Percentiles rank a stretch among this genome's conserved stretches.
Conservation (phyloP, 345 rosid genomes). For the Citrus maxima region DNA sequence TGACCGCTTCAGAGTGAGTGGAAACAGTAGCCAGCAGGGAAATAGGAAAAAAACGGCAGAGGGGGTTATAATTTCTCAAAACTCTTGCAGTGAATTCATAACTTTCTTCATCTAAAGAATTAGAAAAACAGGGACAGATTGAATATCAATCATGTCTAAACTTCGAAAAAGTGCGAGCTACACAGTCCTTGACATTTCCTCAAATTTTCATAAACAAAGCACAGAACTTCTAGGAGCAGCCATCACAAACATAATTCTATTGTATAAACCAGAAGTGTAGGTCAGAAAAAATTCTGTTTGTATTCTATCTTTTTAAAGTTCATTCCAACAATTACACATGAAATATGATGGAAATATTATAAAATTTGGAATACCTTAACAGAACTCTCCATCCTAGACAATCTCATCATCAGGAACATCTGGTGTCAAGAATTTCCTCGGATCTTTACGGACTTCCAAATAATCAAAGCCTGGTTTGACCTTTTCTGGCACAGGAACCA, state of each 20-base stretch:
- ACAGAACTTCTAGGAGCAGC: not conserved
- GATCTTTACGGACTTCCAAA: constrained; percentile 64
- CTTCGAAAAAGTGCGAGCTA: not conserved
- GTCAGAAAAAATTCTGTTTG: not conserved
- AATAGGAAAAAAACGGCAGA: not conserved
- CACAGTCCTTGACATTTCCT: not conserved
- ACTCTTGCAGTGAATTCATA: not conserved
- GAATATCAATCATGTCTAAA: not conserved
- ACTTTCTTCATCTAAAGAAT: not conserved
- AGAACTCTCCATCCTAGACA: constrained; percentile 30
- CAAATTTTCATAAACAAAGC: not conserved
- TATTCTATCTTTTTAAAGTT: not conserved
- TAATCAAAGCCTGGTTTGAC: constrained; percentile 59
- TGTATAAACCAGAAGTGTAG: not conserved
- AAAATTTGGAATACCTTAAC: constrained; percentile 31
- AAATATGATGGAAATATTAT: not conserved
- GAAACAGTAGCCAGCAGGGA: not conserved
- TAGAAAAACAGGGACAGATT: not conserved
- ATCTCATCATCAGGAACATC: constrained; percentile 94
- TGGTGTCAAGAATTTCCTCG: constrained; percentile 77
- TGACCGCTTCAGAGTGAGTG: not conserved
- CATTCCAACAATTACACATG: not conserved
- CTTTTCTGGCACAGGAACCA: constrained; percentile 73
- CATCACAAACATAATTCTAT: not conserved
- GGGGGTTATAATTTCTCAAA: not conserved